Conservation (phyloP, 164 flowering plant species). For the Aristolochia fimbriata region DNA sequence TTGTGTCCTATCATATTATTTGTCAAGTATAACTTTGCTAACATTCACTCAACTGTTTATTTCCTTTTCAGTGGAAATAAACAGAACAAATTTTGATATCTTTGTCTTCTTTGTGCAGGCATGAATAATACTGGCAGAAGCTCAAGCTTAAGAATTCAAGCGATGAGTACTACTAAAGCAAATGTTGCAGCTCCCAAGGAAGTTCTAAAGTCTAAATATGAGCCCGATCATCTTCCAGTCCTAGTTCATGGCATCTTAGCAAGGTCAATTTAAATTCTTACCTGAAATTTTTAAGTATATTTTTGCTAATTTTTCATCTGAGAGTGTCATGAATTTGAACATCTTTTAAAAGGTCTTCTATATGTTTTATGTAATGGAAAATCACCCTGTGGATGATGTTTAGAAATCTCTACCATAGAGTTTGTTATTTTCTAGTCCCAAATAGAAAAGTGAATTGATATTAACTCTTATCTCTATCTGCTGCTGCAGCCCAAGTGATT, state of each 20-base stretch:
- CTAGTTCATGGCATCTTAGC: slow-evolving; percentile 95
- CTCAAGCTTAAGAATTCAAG: slow-evolving; percentile 33
- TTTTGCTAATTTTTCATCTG: too few relatives aligned
- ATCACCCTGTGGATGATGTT: too few relatives aligned
- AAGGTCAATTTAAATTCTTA: slow-evolving; percentile 33
- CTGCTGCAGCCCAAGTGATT: slow-evolving; percentile 81
- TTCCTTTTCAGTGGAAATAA: too few relatives aligned
- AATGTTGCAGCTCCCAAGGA: slow-evolving; percentile 28
- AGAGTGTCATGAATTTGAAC: neutral
- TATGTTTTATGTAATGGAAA: neutral
- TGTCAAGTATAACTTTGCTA: too few relatives aligned
- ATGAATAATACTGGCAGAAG: slow-evolving; percentile 25
- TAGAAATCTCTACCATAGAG: too few relatives aligned
- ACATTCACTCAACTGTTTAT: too few relatives aligned
- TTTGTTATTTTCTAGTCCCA: neutral
- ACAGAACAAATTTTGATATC: too few relatives aligned
- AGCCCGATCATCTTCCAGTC: slow-evolving; percentile 94
- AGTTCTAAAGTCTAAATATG: slow-evolving; percentile 22
- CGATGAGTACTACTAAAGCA: slow-evolving; percentile 49
- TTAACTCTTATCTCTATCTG: neutral
- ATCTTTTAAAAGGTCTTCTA: neutral
- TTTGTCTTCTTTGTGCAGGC: too few relatives aligned
- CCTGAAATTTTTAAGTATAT: too few relatives aligned
- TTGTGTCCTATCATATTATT: too few relatives aligned
- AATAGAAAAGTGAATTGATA: neutral